Percentiles rank a stretch among this genome's conserved stretches.
Evolutionary conservation across 2,329 filamentous ascomycete species (phyloP).

Genomic region (Chaetomiaceae sp.): DNA sequence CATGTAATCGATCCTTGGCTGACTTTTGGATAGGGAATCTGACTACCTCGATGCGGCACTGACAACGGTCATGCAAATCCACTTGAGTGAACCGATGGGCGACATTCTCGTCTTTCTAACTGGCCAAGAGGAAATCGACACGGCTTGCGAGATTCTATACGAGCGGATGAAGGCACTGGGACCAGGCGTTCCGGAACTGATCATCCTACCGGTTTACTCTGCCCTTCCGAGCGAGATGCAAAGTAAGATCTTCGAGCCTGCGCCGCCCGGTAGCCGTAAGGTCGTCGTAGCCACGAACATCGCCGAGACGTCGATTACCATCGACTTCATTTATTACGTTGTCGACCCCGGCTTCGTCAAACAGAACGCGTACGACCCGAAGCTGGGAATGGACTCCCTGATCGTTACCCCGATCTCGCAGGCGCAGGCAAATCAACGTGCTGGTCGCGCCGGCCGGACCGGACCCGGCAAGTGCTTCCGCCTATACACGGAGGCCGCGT

Average conservation of each 20-base stretch:
- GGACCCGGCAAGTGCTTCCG: constrained; percentile 95
- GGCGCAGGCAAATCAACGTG: constrained; percentile 90
- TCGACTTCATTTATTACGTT: constrained; percentile 96
- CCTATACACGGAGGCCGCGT: constrained; percentile 91
- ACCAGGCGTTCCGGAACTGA: constrained; percentile 81
- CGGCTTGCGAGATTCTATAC: constrained; percentile 82
- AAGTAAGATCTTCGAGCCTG: constrained; percentile 88
- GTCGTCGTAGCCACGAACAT: constrained; percentile 98
- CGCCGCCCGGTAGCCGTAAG: constrained; percentile 79
- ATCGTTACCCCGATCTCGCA: constrained; percentile 96
- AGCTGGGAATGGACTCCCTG: constrained; percentile 94
- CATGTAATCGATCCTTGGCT: neutral
- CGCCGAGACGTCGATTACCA: constrained; percentile 95
- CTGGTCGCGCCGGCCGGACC: constrained; percentile 87
- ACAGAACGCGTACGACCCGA: constrained; percentile 94
- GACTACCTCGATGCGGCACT: constrained; percentile 92
- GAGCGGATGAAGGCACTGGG: constrained; percentile 96
- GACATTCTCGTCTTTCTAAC: constrained; percentile 97
- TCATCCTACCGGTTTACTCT: constrained; percentile 95
- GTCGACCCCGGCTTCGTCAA: constrained; percentile 97
- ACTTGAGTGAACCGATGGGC: constrained; percentile 83
- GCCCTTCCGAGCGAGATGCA: constrained; percentile 91
- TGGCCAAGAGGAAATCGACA: constrained; percentile 97
- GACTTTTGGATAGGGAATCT: constrained; percentile 55
- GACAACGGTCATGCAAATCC: constrained; percentile 98